phyloP scores from a whole-genome alignment of 768 basidiomycete species.

The Rhodotorula graminis region DNA sequence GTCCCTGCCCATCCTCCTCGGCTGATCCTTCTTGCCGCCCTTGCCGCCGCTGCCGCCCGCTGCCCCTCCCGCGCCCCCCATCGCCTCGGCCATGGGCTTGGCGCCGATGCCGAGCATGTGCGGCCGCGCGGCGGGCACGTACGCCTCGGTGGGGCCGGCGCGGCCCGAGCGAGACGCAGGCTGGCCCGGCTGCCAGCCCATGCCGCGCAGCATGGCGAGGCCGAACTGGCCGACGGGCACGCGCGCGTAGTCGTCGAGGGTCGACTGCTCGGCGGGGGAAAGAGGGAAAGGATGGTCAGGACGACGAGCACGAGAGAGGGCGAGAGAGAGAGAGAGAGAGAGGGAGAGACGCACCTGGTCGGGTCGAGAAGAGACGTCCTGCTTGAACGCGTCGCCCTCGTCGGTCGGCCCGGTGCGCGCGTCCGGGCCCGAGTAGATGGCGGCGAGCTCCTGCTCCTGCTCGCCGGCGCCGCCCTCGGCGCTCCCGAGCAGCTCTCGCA shows the following conservation, averaged over 20 bases:
- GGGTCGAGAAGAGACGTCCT: slow-evolving; percentile 70
- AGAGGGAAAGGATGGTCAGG: neutral
- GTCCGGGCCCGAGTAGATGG: slow-evolving; percentile 55
- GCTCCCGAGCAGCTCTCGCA: slow-evolving; percentile 68
- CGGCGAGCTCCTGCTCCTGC: slow-evolving; percentile 52
- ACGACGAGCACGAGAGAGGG: neutral
- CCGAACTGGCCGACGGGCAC: slow-evolving; percentile 91
- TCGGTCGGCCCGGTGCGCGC: slow-evolving; percentile 38
- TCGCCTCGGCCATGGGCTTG: slow-evolving; percentile 70
- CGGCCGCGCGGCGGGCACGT: slow-evolving; percentile 74
- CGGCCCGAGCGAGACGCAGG: slow-evolving; percentile 63
- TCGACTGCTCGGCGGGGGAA: slow-evolving; percentile 51
- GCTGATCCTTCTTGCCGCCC: slow-evolving; percentile 42
- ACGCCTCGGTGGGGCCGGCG: slow-evolving; percentile 63
- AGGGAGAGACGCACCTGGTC: slow-evolving; percentile 39
- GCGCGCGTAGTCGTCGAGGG: slow-evolving; percentile 78
- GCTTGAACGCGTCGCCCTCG: slow-evolving; percentile 64
- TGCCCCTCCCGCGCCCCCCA: slow-evolving; percentile 44
- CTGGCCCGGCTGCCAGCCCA: slow-evolving; percentile 89
- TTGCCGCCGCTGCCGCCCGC: slow-evolving; percentile 43
- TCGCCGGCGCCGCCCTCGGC: slow-evolving; percentile 48
- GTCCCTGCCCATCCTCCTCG: slow-evolving; percentile 46
- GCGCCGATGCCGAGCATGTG: slow-evolving; percentile 89
- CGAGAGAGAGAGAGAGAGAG: neutral
- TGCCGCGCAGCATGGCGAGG: slow-evolving; percentile 83